These are phyloP conservation scores for Diversispora epigaea DNA, from an alignment of 192 early-diverging fungal genomes.

Conservation along the genomic window DNA sequence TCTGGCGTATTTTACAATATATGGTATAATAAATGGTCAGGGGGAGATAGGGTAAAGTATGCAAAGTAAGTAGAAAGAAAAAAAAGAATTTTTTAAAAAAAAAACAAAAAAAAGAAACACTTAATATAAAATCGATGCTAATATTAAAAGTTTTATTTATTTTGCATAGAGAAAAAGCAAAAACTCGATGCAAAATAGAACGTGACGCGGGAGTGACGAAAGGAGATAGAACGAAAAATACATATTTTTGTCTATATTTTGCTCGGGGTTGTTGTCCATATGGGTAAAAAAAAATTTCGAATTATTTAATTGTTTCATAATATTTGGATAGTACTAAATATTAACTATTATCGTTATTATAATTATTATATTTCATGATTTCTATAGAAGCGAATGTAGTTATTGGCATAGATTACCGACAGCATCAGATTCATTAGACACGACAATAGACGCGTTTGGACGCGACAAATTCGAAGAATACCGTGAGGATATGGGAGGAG, in stretches of 20 bases:
- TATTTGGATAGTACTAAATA: too few species aligned
- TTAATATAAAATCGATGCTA: background rate
- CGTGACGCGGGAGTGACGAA: slow-evolving; percentile 72
- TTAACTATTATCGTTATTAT: background rate
- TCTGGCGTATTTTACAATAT: slow-evolving; percentile 46
- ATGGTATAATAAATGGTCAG: slow-evolving; percentile 43
- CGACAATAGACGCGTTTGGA: slow-evolving; percentile 79
- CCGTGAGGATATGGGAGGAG: slow-evolving; percentile 57
- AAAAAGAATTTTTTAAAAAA: too few species aligned
- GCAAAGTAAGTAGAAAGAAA: background rate
- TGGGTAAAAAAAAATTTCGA: slow-evolving; percentile 46
- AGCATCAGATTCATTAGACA: slow-evolving; percentile 47
- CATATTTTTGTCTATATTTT: slow-evolving; percentile 83
- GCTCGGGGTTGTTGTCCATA: slow-evolving; percentile 75
- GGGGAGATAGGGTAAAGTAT: slow-evolving; percentile 29
- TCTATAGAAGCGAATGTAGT: slow-evolving; percentile 42
- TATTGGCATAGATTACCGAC: slow-evolving; percentile 56
- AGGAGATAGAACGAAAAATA: slow-evolving; percentile 57
- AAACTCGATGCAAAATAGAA: slow-evolving; percentile 59
- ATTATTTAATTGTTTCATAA: slow-evolving; percentile 2
- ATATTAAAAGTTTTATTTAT: background rate
- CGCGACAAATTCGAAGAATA: slow-evolving; percentile 69
- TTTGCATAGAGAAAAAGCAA: slow-evolving; percentile 50
- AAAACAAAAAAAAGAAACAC: too few species aligned
- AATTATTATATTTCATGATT: background rate